Evolutionary conservation across 208 protist genomes (phyloP).

Genomic region (Wallacemonas sp.): DNA sequence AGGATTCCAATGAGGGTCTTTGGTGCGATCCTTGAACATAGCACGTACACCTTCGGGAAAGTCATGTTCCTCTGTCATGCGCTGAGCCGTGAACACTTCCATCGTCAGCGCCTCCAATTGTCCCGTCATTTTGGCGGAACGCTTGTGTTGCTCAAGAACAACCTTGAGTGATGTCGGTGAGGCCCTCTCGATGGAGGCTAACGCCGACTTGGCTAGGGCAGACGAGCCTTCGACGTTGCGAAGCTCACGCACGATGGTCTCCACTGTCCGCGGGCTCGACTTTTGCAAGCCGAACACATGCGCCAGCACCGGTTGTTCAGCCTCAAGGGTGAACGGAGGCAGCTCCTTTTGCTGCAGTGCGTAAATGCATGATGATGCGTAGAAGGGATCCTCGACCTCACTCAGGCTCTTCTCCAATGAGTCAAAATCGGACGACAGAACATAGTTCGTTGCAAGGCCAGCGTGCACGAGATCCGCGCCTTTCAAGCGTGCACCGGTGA

Average conservation of each 20-base stretch:
- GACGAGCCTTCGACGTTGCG: constrained; percentile 26
- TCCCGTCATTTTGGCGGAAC: background rate
- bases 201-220: constrained; percentile 22
- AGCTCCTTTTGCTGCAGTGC: constrained; percentile 27
- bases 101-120: constrained; percentile 24
- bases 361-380: constrained; percentile 27
- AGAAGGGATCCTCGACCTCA: constrained; percentile 17
- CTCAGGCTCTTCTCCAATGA: constrained; percentile 32
- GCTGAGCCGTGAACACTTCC: constrained; percentile 35
- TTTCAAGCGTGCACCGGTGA: constrained; percentile 65
- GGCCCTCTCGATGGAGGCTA: constrained; percentile 24
- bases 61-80: constrained; percentile 28
- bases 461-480: constrained; percentile 60
- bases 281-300: constrained; percentile 36
- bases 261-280: constrained; percentile 26
- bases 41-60: constrained; percentile 54
- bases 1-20: constrained; percentile 41
- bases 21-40: constrained; percentile 41
- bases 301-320: constrained; percentile 37
- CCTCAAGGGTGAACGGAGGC: constrained; percentile 42
- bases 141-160: constrained; percentile 40
- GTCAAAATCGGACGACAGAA: constrained; percentile 22
- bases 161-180: constrained; percentile 61
- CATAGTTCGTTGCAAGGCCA: constrained; percentile 74
- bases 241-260: constrained; percentile 40